phyloP scores from a whole-genome alignment of 2,329 filamentous ascomycete genomes.

The Paecilomyces dactylethromorphus region DNA sequence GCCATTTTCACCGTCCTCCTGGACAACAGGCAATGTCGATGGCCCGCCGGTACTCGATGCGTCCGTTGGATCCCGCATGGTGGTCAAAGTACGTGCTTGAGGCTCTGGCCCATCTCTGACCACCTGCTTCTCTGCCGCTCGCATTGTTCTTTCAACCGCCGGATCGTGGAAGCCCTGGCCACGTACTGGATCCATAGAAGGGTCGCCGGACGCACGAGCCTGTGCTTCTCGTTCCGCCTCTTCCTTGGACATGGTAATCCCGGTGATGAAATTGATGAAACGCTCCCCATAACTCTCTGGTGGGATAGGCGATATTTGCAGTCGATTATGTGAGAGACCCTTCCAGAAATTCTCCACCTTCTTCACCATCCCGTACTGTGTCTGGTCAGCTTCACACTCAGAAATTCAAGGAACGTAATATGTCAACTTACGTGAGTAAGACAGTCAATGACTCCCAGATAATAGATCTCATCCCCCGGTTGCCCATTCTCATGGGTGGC shows the following conservation, averaged over 20 bases:
- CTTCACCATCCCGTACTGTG: slow-evolving; percentile 85
- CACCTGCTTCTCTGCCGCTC: slow-evolving; percentile 55
- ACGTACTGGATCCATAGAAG: slow-evolving; percentile 21
- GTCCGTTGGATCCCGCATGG: slow-evolving; percentile 52
- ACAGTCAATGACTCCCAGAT: slow-evolving; percentile 96
- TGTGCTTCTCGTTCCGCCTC: slow-evolving; percentile 56
- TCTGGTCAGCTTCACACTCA: slow-evolving; percentile 5
- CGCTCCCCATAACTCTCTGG: slow-evolving; percentile 88
- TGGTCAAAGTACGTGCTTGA: slow-evolving; percentile 56
- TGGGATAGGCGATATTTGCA: slow-evolving; percentile 85
- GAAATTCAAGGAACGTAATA: slow-evolving; percentile 1
- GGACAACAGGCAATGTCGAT: slow-evolving; percentile 71
- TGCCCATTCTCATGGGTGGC: slow-evolving; percentile 86
- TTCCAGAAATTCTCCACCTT: slow-evolving; percentile 97
- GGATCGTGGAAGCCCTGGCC: slow-evolving; percentile 19
- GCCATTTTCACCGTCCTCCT: slow-evolving; percentile 75
- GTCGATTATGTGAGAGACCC: slow-evolving; percentile 73
- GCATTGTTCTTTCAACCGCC: slow-evolving; percentile 49
- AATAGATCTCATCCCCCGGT: slow-evolving; percentile 89
- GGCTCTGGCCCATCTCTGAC: slow-evolving; percentile 56
- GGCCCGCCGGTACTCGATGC: slow-evolving; percentile 46
- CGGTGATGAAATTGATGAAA: slow-evolving; percentile 86
- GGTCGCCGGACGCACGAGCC: slow-evolving; percentile 18
- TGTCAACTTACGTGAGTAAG: slow-evolving; percentile 75
- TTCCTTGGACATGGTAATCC: slow-evolving; percentile 84